Base-by-base conservation (phyloP, 306 rosid species). In the Rosa multiflora region DNA sequence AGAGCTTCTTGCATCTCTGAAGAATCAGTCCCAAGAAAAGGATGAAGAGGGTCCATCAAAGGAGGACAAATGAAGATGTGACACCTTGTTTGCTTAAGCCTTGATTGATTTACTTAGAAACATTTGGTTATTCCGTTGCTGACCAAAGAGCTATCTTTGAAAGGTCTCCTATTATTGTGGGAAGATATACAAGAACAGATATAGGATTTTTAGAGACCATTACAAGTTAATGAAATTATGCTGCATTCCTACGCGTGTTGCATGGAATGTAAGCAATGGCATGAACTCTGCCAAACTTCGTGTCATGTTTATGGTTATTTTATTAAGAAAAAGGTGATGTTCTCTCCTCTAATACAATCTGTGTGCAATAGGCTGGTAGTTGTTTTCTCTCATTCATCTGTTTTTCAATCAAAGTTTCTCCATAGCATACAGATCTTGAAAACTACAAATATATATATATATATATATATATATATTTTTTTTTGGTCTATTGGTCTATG, bases 1-100 rank as follows among this genome's bases (percentile, higher is more conserved):
- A 72, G 86, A 86, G 44, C 74, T 86, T 48, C 86, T 82, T 35
- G 82, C 84, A 43, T 76, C 86, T 32, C 44, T 86, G 71, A 78
- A 83, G 67, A 78, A 73, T 82, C 84, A 76, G 72, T 63, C 83
- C 26, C 62, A 49, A 58, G 78, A 67, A 79, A 81, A 85, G 83
- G 74, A 85, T 69, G 83, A 81, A 40, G 83, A 66, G 10, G 81
- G 76, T n/a, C 81, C 78, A 44, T 52, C 85, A 1, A 81, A 74
- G 15, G 73, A 81, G 78, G 73, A 64, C 72, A 79, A 85, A 76
- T 85, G 73, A 85, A 70, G 29, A 11, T 74, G 75, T 66, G 32
- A 68, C 35, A 48, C 56, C 69, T 5, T 58, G 4, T 37, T 21
- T 58, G 62, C 39, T 55, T 42, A 37, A 83, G 14, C 49, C 59